Conservation (phyloP, 2,329 filamentous ascomycete species). For the Phyllosticta capitalensis region DNA sequence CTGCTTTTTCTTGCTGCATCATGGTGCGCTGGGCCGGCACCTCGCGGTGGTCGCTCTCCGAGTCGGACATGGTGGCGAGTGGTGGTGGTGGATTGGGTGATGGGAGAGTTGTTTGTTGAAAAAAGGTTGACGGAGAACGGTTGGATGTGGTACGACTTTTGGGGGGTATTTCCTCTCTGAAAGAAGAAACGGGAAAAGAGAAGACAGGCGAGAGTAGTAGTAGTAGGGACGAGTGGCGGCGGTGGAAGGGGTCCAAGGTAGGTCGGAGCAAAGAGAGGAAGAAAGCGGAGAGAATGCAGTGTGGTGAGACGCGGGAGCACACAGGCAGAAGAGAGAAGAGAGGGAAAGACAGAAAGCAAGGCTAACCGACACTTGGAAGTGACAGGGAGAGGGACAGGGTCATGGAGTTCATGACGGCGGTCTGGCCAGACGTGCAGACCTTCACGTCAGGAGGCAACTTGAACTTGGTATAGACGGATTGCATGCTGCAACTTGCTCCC, state of each 20-base stretch:
- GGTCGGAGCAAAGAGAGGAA: background rate
- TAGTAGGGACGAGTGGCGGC: slow-evolving; percentile 1
- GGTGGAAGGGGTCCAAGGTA: background rate
- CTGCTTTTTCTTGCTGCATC: slow-evolving; percentile 37
- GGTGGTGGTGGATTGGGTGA: background rate
- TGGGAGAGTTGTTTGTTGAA: background rate
- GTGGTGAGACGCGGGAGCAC: background rate
- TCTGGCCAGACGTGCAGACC: background rate
- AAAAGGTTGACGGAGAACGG: background rate
- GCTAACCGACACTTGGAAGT: background rate
- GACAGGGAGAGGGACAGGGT: background rate
- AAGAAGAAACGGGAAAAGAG: background rate
- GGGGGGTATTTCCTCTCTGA: background rate
- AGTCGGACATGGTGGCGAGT: slow-evolving; percentile 20
- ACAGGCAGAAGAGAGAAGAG: background rate
- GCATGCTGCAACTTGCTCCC: background rate
- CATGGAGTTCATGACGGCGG: background rate
- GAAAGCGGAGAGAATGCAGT: background rate
- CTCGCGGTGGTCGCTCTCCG: slow-evolving; percentile 23
- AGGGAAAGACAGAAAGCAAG: background rate
- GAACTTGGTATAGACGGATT: background rate
- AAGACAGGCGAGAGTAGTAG: background rate
- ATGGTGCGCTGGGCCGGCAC: slow-evolving; percentile 31
- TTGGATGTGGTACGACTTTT: background rate
- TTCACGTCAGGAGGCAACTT: background rate